Percentiles rank a stretch among this genome's conserved stretches.
These are phyloP conservation scores for Naegleria gruberi DNA, from an alignment of 208 protist genomes.

Conservation along the genomic window DNA sequence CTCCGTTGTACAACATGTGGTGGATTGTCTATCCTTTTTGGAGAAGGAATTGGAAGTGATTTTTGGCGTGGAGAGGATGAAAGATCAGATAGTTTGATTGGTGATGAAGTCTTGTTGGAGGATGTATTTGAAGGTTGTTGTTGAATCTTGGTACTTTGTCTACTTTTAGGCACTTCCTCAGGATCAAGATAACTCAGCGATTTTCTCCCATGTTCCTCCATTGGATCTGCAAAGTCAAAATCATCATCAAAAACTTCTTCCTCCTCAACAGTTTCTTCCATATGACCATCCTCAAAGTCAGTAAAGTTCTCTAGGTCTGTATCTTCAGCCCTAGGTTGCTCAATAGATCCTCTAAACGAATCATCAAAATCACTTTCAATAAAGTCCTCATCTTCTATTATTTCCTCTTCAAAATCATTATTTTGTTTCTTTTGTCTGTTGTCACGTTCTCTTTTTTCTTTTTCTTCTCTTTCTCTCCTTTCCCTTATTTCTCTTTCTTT, in stretches of 20 bases:
- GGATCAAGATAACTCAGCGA: neutral
- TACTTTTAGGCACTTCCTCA: neutral
- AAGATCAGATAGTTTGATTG: neutral
- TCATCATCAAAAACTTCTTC: neutral
- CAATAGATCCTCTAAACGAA: neutral
- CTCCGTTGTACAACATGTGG: neutral
- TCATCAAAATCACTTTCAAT: neutral
- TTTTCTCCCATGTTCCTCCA: neutral
- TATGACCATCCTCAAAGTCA: neutral
- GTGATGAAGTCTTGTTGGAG: neutral
- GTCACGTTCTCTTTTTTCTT: neutral
- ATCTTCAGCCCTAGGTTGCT: neutral
- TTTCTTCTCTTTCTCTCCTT: neutral
- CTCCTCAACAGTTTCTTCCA: neutral
- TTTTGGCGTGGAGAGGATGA: neutral
- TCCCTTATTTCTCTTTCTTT: slow-evolving; percentile 10
- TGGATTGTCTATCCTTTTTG: neutral
- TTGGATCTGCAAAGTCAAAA: neutral
- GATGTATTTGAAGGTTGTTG: neutral
- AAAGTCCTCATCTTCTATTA: neutral
- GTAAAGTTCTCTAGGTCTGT: neutral
- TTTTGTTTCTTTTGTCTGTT: neutral
- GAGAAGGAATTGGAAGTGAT: neutral
- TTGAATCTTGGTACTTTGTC: too few relatives aligned
- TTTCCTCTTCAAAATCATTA: neutral